phyloP scores from a whole-genome alignment of 2,329 filamentous ascomycete genomes.

The Trichothecium sympodiale region DNA sequence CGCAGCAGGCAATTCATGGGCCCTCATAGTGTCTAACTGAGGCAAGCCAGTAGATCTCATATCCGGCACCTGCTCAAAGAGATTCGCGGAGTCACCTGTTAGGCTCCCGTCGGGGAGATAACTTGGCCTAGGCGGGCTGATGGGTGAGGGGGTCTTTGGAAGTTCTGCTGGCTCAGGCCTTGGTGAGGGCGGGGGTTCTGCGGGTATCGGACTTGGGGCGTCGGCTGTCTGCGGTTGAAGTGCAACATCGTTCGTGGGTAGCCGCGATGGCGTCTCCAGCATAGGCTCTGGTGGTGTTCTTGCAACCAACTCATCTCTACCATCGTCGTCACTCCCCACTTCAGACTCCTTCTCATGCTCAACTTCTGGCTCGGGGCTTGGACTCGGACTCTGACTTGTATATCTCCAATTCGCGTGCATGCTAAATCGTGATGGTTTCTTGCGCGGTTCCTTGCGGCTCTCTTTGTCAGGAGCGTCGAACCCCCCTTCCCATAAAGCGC shows the following conservation, averaged over 20 bases:
- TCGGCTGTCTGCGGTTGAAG: background rate
- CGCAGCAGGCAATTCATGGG: too few relatives aligned
- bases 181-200: too few relatives aligned
- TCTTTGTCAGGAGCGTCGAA: constrained; percentile 64
- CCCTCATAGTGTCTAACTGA: too few relatives aligned
- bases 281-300: background rate
- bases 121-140: too few relatives aligned
- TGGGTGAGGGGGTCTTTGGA: too few relatives aligned
- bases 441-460: constrained; percentile 41
- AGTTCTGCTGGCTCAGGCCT: too few relatives aligned
- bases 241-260: constrained; percentile 4
- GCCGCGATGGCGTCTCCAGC: background rate
- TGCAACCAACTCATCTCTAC: constrained; percentile 4
- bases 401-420: constrained; percentile 64
- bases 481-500: constrained; percentile 50
- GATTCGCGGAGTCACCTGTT: too few relatives aligned
- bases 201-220: background rate
- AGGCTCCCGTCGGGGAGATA: too few relatives aligned
- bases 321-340: constrained; percentile 6
- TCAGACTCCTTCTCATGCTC: constrained; percentile 11
- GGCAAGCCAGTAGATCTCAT: too few relatives aligned
- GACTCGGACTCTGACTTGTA: constrained; percentile 58
- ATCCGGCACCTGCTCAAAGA: too few relatives aligned
- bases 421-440: constrained; percentile 52
- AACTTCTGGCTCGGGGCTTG: constrained; percentile 35